These are phyloP conservation scores for Kodamaea hsintzibuensis DNA, from an alignment of 805 yeast genomes.

Conservation along the genomic window DNA sequence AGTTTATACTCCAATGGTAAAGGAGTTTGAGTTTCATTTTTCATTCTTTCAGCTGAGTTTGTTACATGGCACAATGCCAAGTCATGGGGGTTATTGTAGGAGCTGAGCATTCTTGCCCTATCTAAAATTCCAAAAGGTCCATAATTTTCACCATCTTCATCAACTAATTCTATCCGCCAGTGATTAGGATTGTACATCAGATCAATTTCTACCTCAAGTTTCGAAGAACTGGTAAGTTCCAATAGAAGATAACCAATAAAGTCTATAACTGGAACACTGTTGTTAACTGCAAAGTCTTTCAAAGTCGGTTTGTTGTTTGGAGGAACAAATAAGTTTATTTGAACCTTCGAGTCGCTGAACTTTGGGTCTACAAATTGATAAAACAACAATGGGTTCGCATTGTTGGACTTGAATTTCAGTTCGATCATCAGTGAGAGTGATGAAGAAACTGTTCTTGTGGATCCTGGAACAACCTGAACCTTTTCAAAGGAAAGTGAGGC, in stretches of 20 bases:
- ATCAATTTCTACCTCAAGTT: not conserved
- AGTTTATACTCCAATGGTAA: slow-evolving; percentile 43
- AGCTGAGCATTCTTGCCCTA: slow-evolving; percentile 59
- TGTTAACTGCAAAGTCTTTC: slow-evolving; percentile 23
- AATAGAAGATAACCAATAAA: slow-evolving; percentile 43
- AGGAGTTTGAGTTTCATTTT: slow-evolving; percentile 57
- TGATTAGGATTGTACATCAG: slow-evolving; percentile 53
- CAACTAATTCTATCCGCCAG: slow-evolving; percentile 81
- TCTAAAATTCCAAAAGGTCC: slow-evolving; percentile 91
- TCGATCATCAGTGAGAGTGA: slow-evolving; percentile 34
- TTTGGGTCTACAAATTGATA: slow-evolving; percentile 39
- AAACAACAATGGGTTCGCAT: slow-evolving; percentile 45
- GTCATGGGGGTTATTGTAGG: slow-evolving; percentile 77
- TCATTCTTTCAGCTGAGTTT: slow-evolving; percentile 41
- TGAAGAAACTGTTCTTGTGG: slow-evolving; percentile 40
- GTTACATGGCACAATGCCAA: slow-evolving; percentile 70
- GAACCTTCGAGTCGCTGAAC: slow-evolving; percentile 11
- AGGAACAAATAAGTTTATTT: slow-evolving; percentile 33
- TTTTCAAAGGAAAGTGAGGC: slow-evolving; percentile 22
- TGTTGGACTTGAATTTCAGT: slow-evolving; percentile 32
- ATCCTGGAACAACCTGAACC: slow-evolving; percentile 12
- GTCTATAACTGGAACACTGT: slow-evolving; percentile 34
- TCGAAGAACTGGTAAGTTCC: slow-evolving; percentile 3
- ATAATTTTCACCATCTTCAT: slow-evolving; percentile 91
- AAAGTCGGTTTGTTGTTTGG: slow-evolving; percentile 30